Evolutionary conservation across 2,329 filamentous ascomycete species (phyloP).

Genomic region (Onygenales sp.): DNA sequence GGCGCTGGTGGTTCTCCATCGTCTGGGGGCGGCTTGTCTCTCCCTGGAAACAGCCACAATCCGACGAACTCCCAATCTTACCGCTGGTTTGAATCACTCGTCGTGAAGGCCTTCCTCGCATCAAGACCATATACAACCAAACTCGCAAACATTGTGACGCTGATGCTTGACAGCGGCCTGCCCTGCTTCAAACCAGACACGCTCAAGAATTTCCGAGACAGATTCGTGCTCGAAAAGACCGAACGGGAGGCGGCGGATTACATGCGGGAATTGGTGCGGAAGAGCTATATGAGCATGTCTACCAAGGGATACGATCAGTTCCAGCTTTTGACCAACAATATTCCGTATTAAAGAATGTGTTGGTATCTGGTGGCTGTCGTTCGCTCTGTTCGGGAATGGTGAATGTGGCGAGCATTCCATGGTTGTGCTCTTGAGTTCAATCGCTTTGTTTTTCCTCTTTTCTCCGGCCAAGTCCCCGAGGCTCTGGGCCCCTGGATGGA

Average conservation of each 20-base stretch:
- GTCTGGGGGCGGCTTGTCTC: slow-evolving; percentile 14
- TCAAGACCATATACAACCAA: slow-evolving; percentile 79
- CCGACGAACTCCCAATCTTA: slow-evolving; percentile 72
- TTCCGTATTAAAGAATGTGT: slow-evolving; percentile 60
- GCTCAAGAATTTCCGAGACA: slow-evolving; percentile 80
- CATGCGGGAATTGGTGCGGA: slow-evolving; percentile 80
- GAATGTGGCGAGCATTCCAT: neutral
- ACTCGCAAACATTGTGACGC: slow-evolving; percentile 75
- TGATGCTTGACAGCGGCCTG: slow-evolving; percentile 93
- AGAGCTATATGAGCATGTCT: slow-evolving; percentile 81
- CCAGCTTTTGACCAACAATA: slow-evolving; percentile 92
- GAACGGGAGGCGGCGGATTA: slow-evolving; percentile 93
- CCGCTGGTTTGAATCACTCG: slow-evolving; percentile 92
- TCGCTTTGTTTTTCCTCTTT: too few relatives aligned
- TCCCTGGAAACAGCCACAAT: slow-evolving; percentile 26
- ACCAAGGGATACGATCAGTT: slow-evolving; percentile 97
- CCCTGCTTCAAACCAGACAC: slow-evolving; percentile 98
- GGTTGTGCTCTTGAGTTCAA: neutral
- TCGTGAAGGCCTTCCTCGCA: slow-evolving; percentile 89
- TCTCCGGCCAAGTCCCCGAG: too few relatives aligned
- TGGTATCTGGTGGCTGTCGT: neutral
- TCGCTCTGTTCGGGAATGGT: neutral
- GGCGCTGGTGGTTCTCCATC: slow-evolving; percentile 16
- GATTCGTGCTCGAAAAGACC: slow-evolving; percentile 84
- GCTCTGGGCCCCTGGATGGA: too few relatives aligned